Evolutionary conservation across 768 basidiomycete species (phyloP).

Genomic region (Chalciporus sphaerocephalus): DNA sequence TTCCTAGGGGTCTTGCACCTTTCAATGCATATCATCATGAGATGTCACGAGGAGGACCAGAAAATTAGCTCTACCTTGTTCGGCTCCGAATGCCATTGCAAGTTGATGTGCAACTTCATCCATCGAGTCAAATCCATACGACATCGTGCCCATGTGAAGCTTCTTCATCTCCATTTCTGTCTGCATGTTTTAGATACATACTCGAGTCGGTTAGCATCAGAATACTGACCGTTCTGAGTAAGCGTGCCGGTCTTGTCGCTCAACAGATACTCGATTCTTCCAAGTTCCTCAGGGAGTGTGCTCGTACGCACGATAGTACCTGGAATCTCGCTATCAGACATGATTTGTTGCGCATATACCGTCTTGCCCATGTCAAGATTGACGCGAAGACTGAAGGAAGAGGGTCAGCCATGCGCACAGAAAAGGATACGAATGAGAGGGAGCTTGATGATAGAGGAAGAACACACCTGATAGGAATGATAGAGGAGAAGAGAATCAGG

Average conservation of each 20-base stretch:
- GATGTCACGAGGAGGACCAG: not conserved
- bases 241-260: conserved; percentile 98
- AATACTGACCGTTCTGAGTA: conserved; percentile 83
- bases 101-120: conserved; percentile 95
- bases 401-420: not conserved
- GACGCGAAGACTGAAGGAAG: conserved; percentile 73
- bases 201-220: not conserved
- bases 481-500: conserved; percentile 95
- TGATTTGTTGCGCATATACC: conserved; percentile 92
- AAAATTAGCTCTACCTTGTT: conserved; percentile 41
- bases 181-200: not conserved
- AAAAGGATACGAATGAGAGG: not conserved
- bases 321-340: conserved; percentile 89
- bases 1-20: conserved; percentile 48
- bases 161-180: conserved; percentile 99
- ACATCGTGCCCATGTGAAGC: conserved; percentile 97
- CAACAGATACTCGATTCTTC: conserved; percentile 90
- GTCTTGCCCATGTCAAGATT: conserved; percentile 99
- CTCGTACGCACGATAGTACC: conserved; percentile 96
- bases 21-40: conserved; percentile 22
- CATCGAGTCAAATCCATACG: conserved; percentile 97
- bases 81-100: conserved; percentile 73
- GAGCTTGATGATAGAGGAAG: not conserved
- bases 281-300: conserved; percentile 94
- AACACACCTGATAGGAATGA: conserved; percentile 94